phyloP scores from a whole-genome alignment of 2,329 filamentous ascomycete genomes.

The Penicillium sp. region DNA sequence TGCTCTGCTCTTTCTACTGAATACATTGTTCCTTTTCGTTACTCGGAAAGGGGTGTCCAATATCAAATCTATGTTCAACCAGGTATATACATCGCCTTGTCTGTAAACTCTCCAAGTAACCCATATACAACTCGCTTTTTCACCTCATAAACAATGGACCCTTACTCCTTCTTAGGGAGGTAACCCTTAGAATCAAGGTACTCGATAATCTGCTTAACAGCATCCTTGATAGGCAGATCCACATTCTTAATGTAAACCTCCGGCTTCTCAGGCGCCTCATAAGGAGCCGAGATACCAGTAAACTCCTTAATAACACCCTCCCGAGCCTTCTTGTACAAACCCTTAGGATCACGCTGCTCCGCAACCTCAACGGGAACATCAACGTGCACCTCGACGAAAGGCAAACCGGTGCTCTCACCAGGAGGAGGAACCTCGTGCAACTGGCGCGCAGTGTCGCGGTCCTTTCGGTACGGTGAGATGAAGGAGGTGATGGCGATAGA shows the following conservation, averaged over 20 bases:
- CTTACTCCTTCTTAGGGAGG: conserved; percentile 41
- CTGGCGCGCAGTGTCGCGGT: conserved; percentile 74
- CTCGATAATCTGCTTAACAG: conserved; percentile 74
- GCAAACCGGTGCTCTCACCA: conserved; percentile 60
- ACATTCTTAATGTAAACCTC: conserved; percentile 85
- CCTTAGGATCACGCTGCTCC: conserved; percentile 94
- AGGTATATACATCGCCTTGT: conserved; percentile 16
- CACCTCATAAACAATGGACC: conserved; percentile 1
- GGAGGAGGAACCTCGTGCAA: conserved; percentile 64
- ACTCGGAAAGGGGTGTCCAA: neutral
- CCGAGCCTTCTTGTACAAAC: conserved; percentile 93
- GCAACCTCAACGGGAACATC: conserved; percentile 88
- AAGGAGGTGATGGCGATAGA: conserved; percentile 90
- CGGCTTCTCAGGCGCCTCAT: conserved; percentile 79
- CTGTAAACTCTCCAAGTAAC: conserved; percentile 4
- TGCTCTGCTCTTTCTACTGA: neutral
- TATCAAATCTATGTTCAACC: conserved; percentile 15
- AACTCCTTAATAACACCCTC: conserved; percentile 95
- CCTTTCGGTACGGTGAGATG: conserved; percentile 89
- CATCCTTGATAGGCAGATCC: conserved; percentile 79
- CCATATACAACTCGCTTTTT: conserved; percentile 10
- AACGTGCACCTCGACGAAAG: conserved; percentile 91
- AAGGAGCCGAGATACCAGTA: conserved; percentile 90
- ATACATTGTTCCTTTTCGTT: neutral
- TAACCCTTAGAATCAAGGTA: conserved; percentile 70